Conservation (phyloP, 2,329 filamentous ascomycete species). For the Pseudogymnoascus sp. region DNA sequence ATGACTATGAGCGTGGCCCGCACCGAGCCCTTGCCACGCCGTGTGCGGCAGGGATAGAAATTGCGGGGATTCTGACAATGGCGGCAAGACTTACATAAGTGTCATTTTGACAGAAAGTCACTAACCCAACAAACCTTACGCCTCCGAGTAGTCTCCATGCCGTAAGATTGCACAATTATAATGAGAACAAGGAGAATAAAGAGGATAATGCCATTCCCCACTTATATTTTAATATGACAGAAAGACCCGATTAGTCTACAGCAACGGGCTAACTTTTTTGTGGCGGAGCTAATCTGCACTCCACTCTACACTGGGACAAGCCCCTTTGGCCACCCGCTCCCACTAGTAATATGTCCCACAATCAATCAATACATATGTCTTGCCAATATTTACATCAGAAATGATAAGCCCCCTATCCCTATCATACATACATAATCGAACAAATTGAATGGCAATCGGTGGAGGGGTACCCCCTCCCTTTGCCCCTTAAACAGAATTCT, state of each 20-base stretch:
- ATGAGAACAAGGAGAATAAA: constrained; percentile 17
- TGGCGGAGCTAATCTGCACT: neutral
- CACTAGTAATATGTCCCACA: neutral
- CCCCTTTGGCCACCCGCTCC: neutral
- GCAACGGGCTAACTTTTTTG: neutral
- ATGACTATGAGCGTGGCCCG: neutral
- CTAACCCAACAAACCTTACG: neutral
- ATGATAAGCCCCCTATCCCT: constrained; percentile 3
- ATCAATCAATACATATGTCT: neutral
- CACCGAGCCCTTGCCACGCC: constrained; percentile 1
- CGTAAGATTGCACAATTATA: constrained; percentile 23
- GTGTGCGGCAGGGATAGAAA: neutral
- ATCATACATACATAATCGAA: neutral
- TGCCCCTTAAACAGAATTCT: neutral
- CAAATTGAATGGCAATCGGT: neutral
- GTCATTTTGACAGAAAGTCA: neutral
- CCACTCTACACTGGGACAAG: neutral
- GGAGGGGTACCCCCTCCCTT: neutral
- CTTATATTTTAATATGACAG: neutral
- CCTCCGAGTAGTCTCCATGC: neutral
- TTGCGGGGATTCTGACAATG: neutral
- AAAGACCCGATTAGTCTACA: neutral
- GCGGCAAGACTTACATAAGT: constrained; percentile 1
- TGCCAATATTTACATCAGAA: constrained; percentile 8
- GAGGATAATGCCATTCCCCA: constrained; percentile 15